Evolutionary conservation across 1,284 basidiomycete genomes (phyloP).

Genomic region (Sutorius eximius): DNA sequence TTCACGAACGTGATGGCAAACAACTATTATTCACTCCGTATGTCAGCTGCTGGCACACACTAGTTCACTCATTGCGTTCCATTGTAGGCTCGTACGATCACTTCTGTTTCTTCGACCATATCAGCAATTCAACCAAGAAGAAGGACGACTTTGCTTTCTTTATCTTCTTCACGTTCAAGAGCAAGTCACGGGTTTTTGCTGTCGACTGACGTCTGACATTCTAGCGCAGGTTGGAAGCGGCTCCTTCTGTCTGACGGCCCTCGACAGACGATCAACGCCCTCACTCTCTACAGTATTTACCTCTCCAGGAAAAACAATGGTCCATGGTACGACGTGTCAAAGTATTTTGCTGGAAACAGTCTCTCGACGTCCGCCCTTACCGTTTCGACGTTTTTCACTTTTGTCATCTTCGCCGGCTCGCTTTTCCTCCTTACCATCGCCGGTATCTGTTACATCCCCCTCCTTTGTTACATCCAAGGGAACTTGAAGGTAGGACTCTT

Average conservation of each 20-base stretch:
- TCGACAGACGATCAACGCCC: conserved; percentile 93
- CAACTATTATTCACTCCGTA: conserved; percentile 90
- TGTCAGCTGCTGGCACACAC: conserved; percentile 32
- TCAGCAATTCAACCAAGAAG: conserved; percentile 92
- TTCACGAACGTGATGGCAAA: conserved; percentile 98
- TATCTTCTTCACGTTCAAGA: conserved; percentile 99
- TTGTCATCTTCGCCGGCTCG: conserved; percentile 84
- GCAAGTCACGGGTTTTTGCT: conserved; percentile 44
- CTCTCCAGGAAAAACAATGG: conserved; percentile 70
- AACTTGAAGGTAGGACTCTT: conserved; percentile 75
- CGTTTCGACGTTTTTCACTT: conserved; percentile 88
- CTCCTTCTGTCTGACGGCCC: conserved; percentile 94
- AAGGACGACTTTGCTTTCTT: conserved; percentile 99
- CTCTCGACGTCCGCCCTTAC: conserved; percentile 82
- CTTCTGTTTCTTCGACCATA: conserved; percentile 97
- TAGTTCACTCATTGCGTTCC: conserved; percentile 3
- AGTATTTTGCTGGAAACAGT: conserved; percentile 69
- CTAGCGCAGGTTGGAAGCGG: conserved; percentile 85
- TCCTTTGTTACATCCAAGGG: conserved; percentile 93
- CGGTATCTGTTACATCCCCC: conserved; percentile 86
- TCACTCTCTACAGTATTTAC: conserved; percentile 92
- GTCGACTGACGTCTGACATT: conserved; percentile 12
- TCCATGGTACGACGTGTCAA: conserved; percentile 65
- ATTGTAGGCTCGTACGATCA: conserved; percentile 86
- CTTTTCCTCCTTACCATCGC: conserved; percentile 82